Percentiles rank a stretch among this genome's conserved stretches.
These are phyloP conservation scores for Termitomyces sp. DNA, from an alignment of 768 basidiomycete species.

Conservation along the genomic window DNA sequence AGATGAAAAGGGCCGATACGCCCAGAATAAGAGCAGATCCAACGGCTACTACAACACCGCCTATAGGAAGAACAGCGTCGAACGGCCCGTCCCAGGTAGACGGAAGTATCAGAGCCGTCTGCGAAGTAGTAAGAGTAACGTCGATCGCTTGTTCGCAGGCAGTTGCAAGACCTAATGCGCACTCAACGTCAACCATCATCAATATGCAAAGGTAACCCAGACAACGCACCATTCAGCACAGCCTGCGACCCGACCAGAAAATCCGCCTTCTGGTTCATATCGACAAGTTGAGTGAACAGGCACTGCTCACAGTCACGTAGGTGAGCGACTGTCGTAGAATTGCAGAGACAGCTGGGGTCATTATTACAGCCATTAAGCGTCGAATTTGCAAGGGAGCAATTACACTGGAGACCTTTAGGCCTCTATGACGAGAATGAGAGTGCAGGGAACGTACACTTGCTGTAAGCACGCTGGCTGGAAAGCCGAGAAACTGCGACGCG, in stretches of 20 bases:
- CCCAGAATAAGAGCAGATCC: conserved; percentile 41
- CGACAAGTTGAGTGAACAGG: conserved; percentile 53
- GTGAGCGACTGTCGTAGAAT: conserved; percentile 27
- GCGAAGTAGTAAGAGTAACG: conserved; percentile 28
- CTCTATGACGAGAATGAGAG: conserved; percentile 4
- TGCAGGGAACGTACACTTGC: conserved; percentile 20
- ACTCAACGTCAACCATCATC: conserved; percentile 2
- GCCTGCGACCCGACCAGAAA: conserved; percentile 52
- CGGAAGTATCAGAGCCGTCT: conserved; percentile 40
- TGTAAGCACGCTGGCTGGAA: conserved; percentile 26
- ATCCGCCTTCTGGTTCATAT: conserved; percentile 41
- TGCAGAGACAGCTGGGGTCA: conserved; percentile 53
- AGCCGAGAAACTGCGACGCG: conserved; percentile 38
- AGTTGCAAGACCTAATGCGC: conserved; percentile 44
- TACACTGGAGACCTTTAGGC: conserved; percentile 27
- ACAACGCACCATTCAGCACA: conserved; percentile 46
- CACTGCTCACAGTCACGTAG: conserved; percentile 61
- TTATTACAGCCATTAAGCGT: conserved; percentile 35
- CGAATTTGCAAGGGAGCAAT: conserved; percentile 21
- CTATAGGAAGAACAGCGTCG: conserved; percentile 37
- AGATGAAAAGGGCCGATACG: conserved; percentile 37
- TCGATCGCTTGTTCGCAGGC: conserved; percentile 35
- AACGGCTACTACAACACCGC: conserved; percentile 40
- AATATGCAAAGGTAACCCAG: background rate
- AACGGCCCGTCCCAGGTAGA: conserved; percentile 57